Percentiles rank a stretch among this genome's conserved stretches.
Evolutionary conservation across 257 asterid species (phyloP).

Genomic region (Petunia axillaris): DNA sequence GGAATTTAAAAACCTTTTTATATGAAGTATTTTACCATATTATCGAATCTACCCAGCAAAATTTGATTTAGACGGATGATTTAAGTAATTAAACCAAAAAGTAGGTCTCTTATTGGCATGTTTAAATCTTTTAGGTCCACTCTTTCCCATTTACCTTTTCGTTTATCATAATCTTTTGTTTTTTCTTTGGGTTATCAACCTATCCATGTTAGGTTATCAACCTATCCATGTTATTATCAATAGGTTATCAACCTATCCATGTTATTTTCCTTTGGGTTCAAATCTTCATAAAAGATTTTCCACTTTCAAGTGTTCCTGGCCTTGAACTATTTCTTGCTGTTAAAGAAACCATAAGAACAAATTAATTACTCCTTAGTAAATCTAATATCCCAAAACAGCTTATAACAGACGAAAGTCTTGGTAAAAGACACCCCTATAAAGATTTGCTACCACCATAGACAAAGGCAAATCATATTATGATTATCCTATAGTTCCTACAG

Average conservation of each 20-base stretch:
- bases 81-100: too few species aligned
- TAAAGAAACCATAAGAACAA: background rate
- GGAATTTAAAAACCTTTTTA: too few species aligned
- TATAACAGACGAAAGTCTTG: background rate
- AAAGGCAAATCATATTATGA: background rate
- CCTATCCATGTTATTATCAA: background rate
- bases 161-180: background rate
- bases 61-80: too few species aligned
- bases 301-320: constrained; percentile 26
- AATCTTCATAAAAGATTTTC: constrained; percentile 27
- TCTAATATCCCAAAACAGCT: background rate
- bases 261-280: constrained; percentile 16
- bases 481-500: background rate
- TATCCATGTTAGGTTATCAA: constrained; percentile 5
- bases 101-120: background rate
- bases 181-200: background rate
- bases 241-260: constrained; percentile 18
- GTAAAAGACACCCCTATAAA: background rate
- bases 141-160: background rate
- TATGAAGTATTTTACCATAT: too few species aligned
- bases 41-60: too few species aligned
- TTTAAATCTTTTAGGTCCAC: constrained; percentile 1
- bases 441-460: constrained; percentile 16
- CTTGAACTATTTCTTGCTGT: background rate
- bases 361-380: background rate